phyloP scores from a whole-genome alignment of 2,329 filamentous ascomycete species.

The Neonectria hederae region DNA sequence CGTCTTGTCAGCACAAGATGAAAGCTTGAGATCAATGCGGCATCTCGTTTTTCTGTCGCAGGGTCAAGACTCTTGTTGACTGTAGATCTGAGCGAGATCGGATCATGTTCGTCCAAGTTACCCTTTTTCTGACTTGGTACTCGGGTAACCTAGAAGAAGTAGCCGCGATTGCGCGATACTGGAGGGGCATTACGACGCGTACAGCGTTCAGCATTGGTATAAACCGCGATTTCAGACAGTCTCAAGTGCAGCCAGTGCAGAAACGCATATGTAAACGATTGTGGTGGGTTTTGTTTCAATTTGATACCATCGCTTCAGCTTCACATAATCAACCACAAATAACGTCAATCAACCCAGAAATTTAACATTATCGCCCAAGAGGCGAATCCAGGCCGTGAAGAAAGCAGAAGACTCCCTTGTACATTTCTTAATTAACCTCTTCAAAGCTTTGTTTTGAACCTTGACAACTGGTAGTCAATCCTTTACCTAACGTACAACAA shows the following conservation, averaged over 20 bases:
- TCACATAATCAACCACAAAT: slow-evolving; percentile 19
- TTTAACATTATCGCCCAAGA: not conserved
- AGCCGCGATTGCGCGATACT: slow-evolving; percentile 55
- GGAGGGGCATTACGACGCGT: slow-evolving; percentile 59
- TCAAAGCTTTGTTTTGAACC: not conserved
- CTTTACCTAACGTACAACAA: slow-evolving; percentile 12
- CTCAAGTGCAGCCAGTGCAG: slow-evolving; percentile 7
- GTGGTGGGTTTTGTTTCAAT: slow-evolving; percentile 28
- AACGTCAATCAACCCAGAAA: too few species aligned
- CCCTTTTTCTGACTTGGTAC: slow-evolving; percentile 61
- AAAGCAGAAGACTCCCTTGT: slow-evolving; percentile 8
- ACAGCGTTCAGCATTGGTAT: slow-evolving; percentile 61
- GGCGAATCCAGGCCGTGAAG: not conserved
- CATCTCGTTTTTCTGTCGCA: slow-evolving; percentile 57
- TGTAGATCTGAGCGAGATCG: slow-evolving; percentile 59
- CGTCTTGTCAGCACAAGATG: slow-evolving; percentile 2
- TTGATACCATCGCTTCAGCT: slow-evolving; percentile 21
- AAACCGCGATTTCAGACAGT: slow-evolving; percentile 44
- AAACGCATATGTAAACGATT: slow-evolving; percentile 17
- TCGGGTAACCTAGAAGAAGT: slow-evolving; percentile 61
- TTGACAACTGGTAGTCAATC: slow-evolving; percentile 1
- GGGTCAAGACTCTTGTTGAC: slow-evolving; percentile 61
- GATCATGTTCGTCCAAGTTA: slow-evolving; percentile 58
- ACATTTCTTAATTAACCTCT: not conserved
- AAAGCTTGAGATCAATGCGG: slow-evolving; percentile 38